Evolutionary conservation across 768 basidiomycete species (phyloP).

Genomic region (Suillus alpinus): DNA sequence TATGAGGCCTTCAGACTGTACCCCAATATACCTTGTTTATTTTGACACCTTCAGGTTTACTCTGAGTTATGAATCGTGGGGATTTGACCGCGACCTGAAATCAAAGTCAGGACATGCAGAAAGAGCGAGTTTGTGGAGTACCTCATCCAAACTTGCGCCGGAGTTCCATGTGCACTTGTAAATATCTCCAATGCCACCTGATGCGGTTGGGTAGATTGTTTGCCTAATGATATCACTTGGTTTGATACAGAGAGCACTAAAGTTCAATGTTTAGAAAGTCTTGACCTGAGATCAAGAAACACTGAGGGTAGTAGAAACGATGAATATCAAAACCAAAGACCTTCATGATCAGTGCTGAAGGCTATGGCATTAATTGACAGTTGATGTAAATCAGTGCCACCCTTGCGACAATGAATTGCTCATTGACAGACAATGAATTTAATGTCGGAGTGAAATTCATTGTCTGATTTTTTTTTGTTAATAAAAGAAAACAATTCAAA

Average conservation of each 20-base stretch:
- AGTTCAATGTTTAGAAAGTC: not conserved
- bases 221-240: not conserved
- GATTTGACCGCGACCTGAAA: conserved; percentile 8
- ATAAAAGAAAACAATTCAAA: too few relatives aligned
- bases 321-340: too few relatives aligned
- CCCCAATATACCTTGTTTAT: not conserved
- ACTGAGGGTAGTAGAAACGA: too few relatives aligned
- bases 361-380: too few relatives aligned
- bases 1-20: not conserved
- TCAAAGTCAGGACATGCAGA: not conserved
- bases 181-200: conserved; percentile 43
- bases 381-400: too few relatives aligned
- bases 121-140: not conserved
- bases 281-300: too few relatives aligned
- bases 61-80: not conserved
- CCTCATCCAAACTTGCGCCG: not conserved
- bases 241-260: not conserved
- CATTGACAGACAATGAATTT: too few relatives aligned
- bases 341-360: too few relatives aligned
- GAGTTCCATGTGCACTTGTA: conserved; percentile 29
- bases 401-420: too few relatives aligned
- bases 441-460: too few relatives aligned
- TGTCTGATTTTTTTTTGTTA: too few relatives aligned
- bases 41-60: not conserved
- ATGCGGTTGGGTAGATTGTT: not conserved